phyloP scores from a whole-genome alignment of 306 rosid genomes.

The Vachellia pachyceras region DNA sequence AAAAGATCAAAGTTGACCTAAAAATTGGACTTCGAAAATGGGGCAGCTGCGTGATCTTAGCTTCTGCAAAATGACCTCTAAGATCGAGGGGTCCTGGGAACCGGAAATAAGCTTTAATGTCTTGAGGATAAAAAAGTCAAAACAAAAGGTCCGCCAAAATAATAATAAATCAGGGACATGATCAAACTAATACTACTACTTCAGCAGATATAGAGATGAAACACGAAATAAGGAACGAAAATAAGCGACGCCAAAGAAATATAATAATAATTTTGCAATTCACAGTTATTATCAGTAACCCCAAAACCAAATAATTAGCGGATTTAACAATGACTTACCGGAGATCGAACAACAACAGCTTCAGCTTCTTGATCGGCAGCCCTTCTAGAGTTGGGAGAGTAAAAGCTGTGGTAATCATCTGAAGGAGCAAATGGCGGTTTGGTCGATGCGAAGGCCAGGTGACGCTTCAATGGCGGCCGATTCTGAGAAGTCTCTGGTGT shows the following conservation, averaged over 20 bases:
- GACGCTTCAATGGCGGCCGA: conserved; percentile 78
- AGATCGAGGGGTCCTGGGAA: background rate
- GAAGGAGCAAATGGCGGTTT: conserved; percentile 81
- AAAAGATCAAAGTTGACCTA: conserved; percentile 18
- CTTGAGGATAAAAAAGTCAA: background rate
- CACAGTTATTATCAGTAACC: background rate
- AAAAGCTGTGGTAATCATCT: conserved; percentile 75
- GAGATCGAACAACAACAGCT: conserved; percentile 80
- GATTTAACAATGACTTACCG: conserved; percentile 48
- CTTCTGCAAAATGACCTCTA: background rate
- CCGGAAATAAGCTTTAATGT: background rate
- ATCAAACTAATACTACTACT: conserved; percentile 18
- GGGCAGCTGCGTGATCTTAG: background rate
- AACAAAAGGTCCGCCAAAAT: conserved; percentile 7
- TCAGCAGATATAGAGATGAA: background rate
- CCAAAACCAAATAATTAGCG: background rate
- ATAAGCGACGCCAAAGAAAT: background rate
- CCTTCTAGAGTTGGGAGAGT: conserved; percentile 44
- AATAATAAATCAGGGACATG: conserved; percentile 18
- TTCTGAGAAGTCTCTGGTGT: conserved; percentile 39
- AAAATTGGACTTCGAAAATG: background rate
- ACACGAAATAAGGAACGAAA: background rate
- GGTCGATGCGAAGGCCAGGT: conserved; percentile 70
- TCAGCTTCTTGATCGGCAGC: conserved; percentile 66
- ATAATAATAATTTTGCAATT: background rate